Percentiles rank a stretch among this genome's conserved stretches.
phyloP scores from a whole-genome alignment of 2,329 filamentous ascomycete genomes.

The Pestalotiopsis sp. region DNA sequence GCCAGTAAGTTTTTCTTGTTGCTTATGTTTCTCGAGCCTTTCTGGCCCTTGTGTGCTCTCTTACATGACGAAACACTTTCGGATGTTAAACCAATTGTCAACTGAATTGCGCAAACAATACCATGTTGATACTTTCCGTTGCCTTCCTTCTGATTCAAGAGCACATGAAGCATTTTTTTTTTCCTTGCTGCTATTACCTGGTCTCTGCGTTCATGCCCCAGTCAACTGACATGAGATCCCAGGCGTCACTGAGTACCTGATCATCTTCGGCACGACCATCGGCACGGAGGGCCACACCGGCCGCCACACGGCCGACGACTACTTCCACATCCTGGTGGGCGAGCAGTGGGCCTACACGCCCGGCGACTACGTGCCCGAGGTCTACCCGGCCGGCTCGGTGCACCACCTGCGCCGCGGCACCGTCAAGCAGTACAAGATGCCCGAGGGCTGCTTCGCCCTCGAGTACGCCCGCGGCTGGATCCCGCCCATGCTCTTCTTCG shows the following conservation, averaged over 20 bases:
- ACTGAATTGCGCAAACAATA: slow-evolving; percentile 13
- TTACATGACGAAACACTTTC: slow-evolving; percentile 11
- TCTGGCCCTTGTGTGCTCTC: neutral
- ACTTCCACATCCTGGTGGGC: slow-evolving; percentile 87
- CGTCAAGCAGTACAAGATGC: slow-evolving; percentile 85
- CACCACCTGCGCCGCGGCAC: slow-evolving; percentile 73
- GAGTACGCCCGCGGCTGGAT: slow-evolving; percentile 90
- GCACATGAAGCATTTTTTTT: neutral
- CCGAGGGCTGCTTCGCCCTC: slow-evolving; percentile 74
- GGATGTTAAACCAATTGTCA: slow-evolving; percentile 6
- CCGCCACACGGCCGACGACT: slow-evolving; percentile 90
- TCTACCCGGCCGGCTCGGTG: slow-evolving; percentile 70
- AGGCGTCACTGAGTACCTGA: slow-evolving; percentile 85
- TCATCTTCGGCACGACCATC: slow-evolving; percentile 81
- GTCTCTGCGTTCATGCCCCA: neutral
- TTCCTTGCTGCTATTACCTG: neutral
- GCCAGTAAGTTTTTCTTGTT: slow-evolving; percentile 60
- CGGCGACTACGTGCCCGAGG: slow-evolving; percentile 67
- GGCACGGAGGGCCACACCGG: slow-evolving; percentile 89
- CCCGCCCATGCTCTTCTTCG: slow-evolving; percentile 89
- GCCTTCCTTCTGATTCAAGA: slow-evolving; percentile 9
- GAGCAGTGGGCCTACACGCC: slow-evolving; percentile 76
- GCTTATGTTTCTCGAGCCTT: neutral
- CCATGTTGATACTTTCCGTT: slow-evolving; percentile 9
- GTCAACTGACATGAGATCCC: neutral